These are phyloP conservation scores for Boletus sp. DNA, from an alignment of 768 basidiomycete species.

Conservation along the genomic window DNA sequence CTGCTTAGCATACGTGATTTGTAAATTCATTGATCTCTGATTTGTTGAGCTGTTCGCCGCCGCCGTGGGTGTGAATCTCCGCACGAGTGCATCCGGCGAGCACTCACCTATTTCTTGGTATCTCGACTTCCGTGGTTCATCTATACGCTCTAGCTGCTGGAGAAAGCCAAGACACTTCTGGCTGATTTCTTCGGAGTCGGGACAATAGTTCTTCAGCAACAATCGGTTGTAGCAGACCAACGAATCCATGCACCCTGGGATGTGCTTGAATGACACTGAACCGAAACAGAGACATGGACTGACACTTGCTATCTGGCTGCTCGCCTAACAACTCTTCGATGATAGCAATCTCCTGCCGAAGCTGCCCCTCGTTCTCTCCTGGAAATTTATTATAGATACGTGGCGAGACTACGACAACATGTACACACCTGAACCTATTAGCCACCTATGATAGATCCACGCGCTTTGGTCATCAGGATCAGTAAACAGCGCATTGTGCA, in stretches of 20 bases:
- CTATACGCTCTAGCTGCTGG: constrained; percentile 54
- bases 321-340: constrained; percentile 84
- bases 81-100: not conserved
- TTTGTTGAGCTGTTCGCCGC: constrained; percentile 20
- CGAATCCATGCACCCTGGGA: constrained; percentile 90
- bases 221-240: constrained; percentile 79
- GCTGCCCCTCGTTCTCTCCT: constrained; percentile 57
- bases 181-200: constrained; percentile 36
- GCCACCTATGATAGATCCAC: constrained; percentile 99
- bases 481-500: constrained; percentile 92
- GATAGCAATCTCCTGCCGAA: constrained; percentile 71
- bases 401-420: not conserved
- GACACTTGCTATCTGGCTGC: constrained; percentile 93
- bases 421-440: constrained; percentile 70
- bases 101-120: constrained; percentile 65
- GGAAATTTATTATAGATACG: constrained; percentile 1
- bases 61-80: not conserved
- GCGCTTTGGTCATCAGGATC: constrained; percentile 96
- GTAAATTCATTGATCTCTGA: constrained; percentile 4
- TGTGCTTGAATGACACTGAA: not conserved
- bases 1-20: constrained; percentile 2
- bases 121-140: constrained; percentile 60
- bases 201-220: constrained; percentile 49
- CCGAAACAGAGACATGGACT: constrained; percentile 19
- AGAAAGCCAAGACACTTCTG: constrained; percentile 52